A percentile compares a stretch with the other conserved stretches of the same genome.
These are phyloP conservation scores for Silybum marianum DNA, from an alignment of 129 eudicot genomes.

Conservation along the genomic window DNA sequence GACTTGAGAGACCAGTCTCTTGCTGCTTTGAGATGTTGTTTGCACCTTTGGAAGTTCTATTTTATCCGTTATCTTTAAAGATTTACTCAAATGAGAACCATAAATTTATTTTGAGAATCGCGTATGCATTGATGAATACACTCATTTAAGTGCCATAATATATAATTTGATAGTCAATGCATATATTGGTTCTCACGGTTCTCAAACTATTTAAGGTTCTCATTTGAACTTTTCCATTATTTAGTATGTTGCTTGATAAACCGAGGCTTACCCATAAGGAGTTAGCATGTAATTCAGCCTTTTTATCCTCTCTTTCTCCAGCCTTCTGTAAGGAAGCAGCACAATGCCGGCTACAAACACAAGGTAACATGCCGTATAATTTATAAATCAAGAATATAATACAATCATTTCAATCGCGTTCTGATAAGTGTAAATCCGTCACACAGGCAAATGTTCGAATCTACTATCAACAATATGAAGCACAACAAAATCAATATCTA, in stretches of 20 bases:
- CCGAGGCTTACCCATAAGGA: neutral
- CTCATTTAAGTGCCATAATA: neutral
- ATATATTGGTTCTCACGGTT: neutral
- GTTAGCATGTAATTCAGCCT: neutral
- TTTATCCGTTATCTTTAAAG: neutral
- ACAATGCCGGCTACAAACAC: slow-evolving; percentile 96
- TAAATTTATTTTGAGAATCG: neutral
- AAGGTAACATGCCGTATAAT: slow-evolving; percentile 47
- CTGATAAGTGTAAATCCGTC: neutral
- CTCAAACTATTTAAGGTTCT: neutral
- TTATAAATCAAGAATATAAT: neutral
- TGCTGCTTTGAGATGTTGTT: neutral
- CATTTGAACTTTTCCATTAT: neutral
- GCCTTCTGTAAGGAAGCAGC: slow-evolving; percentile 99
- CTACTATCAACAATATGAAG: slow-evolving; percentile 89
- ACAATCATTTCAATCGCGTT: neutral
- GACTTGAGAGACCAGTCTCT: neutral
- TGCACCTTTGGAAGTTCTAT: neutral
- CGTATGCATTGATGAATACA: neutral
- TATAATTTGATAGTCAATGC: neutral
- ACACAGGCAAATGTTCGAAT: slow-evolving; percentile 77
- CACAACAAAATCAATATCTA: slow-evolving; percentile 81
- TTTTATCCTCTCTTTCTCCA: slow-evolving; percentile 20
- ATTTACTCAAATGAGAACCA: neutral
- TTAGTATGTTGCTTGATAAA: neutral